Evolutionary conservation across 108 stramenopile species (phyloP).

Genomic region (Discostella stelligeroides): DNA sequence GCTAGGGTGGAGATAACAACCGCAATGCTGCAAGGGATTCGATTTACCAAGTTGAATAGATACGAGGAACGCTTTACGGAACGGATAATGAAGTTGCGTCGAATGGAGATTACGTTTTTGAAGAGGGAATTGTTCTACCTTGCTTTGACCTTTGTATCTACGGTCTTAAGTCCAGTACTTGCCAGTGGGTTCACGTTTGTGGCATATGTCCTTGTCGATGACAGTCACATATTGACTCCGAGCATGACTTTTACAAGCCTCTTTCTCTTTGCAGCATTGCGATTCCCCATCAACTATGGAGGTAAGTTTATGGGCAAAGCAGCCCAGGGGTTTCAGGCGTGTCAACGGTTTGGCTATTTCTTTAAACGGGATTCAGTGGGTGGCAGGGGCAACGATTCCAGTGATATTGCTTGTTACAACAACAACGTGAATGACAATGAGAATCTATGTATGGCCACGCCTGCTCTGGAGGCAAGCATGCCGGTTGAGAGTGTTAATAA

Average conservation of each 20-base stretch:
- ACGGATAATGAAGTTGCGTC: slow-evolving; percentile 47
- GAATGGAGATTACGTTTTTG: slow-evolving; percentile 53
- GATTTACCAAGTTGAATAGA: slow-evolving; percentile 79
- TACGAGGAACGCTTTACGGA: slow-evolving; percentile 68
- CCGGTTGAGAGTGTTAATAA: not conserved
- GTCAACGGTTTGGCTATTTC: slow-evolving; percentile 60
- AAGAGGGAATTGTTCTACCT: slow-evolving; percentile 68
- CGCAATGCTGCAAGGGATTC: slow-evolving; percentile 69
- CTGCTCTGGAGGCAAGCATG: not conserved
- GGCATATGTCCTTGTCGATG: slow-evolving; percentile 65
- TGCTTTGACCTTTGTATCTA: slow-evolving; percentile 70
- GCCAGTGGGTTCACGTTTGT: slow-evolving; percentile 74
- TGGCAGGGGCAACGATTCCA: not conserved
- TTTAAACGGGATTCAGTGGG: slow-evolving; percentile 45
- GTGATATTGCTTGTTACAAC: not conserved
- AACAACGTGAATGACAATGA: not conserved
- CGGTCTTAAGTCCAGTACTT: slow-evolving; percentile 66
- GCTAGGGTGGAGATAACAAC: slow-evolving; percentile 63
- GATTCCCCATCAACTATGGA: slow-evolving; percentile 84
- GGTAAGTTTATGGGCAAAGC: slow-evolving; percentile 74
- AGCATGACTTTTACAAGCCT: slow-evolving; percentile 72
- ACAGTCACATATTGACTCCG: slow-evolving; percentile 54
- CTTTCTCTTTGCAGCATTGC: slow-evolving; percentile 70
- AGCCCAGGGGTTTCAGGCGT: slow-evolving; percentile 71
- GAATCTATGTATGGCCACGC: not conserved